A percentile compares a stretch with the other conserved stretches of the same genome.
These are phyloP conservation scores for Rusavskia elegans DNA, from an alignment of 495 filamentous ascomycete species.

Conservation along the genomic window DNA sequence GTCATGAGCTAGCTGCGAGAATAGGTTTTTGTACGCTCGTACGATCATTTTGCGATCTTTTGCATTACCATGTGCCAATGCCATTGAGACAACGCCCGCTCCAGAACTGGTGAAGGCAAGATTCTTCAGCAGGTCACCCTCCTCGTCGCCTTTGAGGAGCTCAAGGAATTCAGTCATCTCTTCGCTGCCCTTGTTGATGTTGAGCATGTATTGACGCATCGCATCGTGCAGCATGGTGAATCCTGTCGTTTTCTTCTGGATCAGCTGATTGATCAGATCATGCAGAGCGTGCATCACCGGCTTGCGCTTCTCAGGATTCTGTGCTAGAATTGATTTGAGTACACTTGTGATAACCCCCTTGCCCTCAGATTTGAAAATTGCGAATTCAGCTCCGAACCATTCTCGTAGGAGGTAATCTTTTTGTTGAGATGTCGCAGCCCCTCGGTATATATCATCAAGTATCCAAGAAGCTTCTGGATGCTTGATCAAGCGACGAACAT, in stretches of 20 bases:
- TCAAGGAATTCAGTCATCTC: slow-evolving; percentile 82
- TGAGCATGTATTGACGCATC: slow-evolving; percentile 91
- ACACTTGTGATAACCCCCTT: slow-evolving; percentile 33
- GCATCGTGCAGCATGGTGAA: slow-evolving; percentile 96
- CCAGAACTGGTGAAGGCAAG: slow-evolving; percentile 90
- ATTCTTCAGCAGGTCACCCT: slow-evolving; percentile 78
- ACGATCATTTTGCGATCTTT: slow-evolving; percentile 88
- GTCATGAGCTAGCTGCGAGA: slow-evolving; percentile 70
- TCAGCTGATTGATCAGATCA: slow-evolving; percentile 71
- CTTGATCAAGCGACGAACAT: slow-evolving; percentile 80
- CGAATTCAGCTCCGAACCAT: slow-evolving; percentile 94
- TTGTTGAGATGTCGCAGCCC: slow-evolving; percentile 67
- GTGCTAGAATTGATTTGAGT: slow-evolving; percentile 54
- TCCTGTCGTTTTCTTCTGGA: slow-evolving; percentile 89
- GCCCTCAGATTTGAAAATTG: slow-evolving; percentile 52
- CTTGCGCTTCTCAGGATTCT: slow-evolving; percentile 66
- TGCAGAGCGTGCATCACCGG: slow-evolving; percentile 72
- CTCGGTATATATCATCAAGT: slow-evolving; percentile 86
- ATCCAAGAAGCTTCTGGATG: slow-evolving; percentile 96
- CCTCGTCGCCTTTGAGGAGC: slow-evolving; percentile 76
- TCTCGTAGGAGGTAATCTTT: slow-evolving; percentile 72
- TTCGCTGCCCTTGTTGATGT: slow-evolving; percentile 52
- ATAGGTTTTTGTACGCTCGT: slow-evolving; percentile 69
- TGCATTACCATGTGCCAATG: slow-evolving; percentile 66
- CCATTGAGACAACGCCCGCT: slow-evolving; percentile 61